Conservation (phyloP, 257 asterid species). For the Thymus mandschuricus region DNA sequence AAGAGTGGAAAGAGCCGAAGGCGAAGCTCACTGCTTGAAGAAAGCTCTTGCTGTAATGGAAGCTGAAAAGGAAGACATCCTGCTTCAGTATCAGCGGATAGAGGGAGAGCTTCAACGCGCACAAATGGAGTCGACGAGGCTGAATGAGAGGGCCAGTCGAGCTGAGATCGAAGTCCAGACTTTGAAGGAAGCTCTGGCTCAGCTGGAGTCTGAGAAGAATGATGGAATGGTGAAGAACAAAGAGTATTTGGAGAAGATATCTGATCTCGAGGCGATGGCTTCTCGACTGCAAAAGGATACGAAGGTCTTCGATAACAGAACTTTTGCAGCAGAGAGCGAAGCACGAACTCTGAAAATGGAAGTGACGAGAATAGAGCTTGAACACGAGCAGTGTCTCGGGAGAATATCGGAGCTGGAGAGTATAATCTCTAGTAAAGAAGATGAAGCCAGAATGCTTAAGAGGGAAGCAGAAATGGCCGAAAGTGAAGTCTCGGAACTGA, state of each 20-base stretch:
- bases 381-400: slow-evolving; percentile 52
- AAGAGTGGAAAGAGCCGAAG: slow-evolving; percentile 64
- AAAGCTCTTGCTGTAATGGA: slow-evolving; percentile 56
- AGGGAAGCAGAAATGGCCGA: slow-evolving; percentile 67
- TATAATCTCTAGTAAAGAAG: slow-evolving; percentile 45
- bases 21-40: slow-evolving; percentile 60
- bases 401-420: slow-evolving; percentile 64
- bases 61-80: slow-evolving; percentile 65
- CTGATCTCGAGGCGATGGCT: slow-evolving; percentile 52
- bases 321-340: slow-evolving; percentile 58
- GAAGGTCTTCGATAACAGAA: slow-evolving; percentile 45
- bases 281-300: slow-evolving; percentile 52
- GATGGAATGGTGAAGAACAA: slow-evolving; percentile 50
- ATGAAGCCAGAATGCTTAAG: slow-evolving; percentile 49
- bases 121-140: slow-evolving; percentile 52
- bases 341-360: slow-evolving; percentile 52
- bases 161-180: slow-evolving; percentile 73
- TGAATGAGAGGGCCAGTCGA: slow-evolving; percentile 55
- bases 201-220: slow-evolving; percentile 66
- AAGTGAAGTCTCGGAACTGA: slow-evolving; percentile 60
- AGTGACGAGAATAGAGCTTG: slow-evolving; percentile 56
- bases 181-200: slow-evolving; percentile 63
- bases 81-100: slow-evolving; percentile 60
- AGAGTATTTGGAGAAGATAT: slow-evolving; percentile 53
- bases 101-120: slow-evolving; percentile 64